A percentile compares a stretch with the other conserved stretches of the same genome.
Evolutionary conservation across 352 stramenopile genomes (phyloP).

Genomic region (Pythium monospermum): DNA sequence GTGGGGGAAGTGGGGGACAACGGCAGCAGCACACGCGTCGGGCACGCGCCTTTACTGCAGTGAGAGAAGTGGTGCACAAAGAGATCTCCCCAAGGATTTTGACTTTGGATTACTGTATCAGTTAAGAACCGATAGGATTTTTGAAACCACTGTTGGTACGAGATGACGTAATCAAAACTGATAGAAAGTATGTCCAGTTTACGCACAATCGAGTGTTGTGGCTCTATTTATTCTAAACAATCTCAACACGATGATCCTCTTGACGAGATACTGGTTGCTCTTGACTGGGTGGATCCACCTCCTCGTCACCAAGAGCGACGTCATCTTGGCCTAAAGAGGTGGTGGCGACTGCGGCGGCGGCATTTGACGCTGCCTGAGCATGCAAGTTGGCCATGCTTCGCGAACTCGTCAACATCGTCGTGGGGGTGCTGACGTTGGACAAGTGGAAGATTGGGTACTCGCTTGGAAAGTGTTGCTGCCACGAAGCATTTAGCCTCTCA

Average conservation of each 20-base stretch:
- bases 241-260: no score
- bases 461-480: conserved; percentile 36
- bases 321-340: no score
- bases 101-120: no score
- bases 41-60: no score
- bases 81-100: neutral
- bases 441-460: conserved; percentile 73
- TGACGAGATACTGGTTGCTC: neutral
- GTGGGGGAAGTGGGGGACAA: no score
- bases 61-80: neutral
- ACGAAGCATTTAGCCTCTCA: conserved; percentile 32
- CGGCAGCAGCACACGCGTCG: no score
- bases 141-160: no score
- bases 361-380: neutral
- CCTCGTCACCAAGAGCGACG: neutral
- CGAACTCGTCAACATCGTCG: neutral
- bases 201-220: no score
- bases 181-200: no score
- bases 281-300: neutral
- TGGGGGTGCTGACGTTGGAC: conserved; percentile 14
- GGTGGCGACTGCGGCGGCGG: neutral
- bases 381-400: conserved; percentile 17
- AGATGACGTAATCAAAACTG: no score
- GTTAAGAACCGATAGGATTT: no score
- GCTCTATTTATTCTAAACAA: no score